phyloP scores from a whole-genome alignment of 2,329 filamentous ascomycete species.

The Ophioceras dolichostomum region DNA sequence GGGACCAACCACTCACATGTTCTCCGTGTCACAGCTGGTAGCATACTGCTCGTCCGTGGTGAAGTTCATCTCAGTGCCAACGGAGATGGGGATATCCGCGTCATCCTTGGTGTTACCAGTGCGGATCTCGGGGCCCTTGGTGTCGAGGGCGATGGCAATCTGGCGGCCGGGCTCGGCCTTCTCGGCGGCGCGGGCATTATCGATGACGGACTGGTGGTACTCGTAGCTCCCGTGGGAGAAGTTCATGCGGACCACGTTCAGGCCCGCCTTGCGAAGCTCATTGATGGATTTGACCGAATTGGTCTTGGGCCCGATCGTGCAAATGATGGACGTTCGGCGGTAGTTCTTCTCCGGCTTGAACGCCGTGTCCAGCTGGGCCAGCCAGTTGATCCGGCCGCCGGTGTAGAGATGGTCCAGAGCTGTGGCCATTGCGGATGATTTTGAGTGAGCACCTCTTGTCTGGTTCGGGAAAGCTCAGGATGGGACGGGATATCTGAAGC shows the following conservation, averaged over 20 bases:
- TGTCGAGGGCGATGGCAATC: slow-evolving; percentile 85
- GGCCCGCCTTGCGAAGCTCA: slow-evolving; percentile 74
- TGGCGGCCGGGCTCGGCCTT: slow-evolving; percentile 66
- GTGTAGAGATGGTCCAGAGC: slow-evolving; percentile 79
- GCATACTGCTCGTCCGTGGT: slow-evolving; percentile 93
- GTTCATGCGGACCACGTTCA: slow-evolving; percentile 99
- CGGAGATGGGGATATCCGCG: slow-evolving; percentile 67
- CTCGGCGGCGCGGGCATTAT: slow-evolving; percentile 86
- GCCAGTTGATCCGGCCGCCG: slow-evolving; percentile 57
- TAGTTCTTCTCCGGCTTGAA: slow-evolving; percentile 80
- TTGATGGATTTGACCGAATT: slow-evolving; percentile 98
- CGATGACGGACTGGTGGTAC: slow-evolving; percentile 90
- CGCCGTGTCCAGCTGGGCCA: slow-evolving; percentile 71
- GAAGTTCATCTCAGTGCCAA: slow-evolving; percentile 81
- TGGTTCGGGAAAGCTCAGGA: too few species aligned
- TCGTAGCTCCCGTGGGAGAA: slow-evolving; percentile 92
- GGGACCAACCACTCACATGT: slow-evolving; percentile 94
- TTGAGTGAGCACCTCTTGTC: too few species aligned
- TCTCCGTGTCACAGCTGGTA: slow-evolving; percentile 70
- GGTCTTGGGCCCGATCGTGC: slow-evolving; percentile 98
- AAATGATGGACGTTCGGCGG: slow-evolving; percentile 95
- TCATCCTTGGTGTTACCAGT: slow-evolving; percentile 63
- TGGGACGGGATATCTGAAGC: too few species aligned
- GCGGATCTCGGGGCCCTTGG: slow-evolving; percentile 51
- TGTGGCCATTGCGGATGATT: slow-evolving; percentile 38